Evolutionary conservation across 495 filamentous ascomycete genomes (phyloP), one percentile per base, ranked within the genome.

Genomic region (Hypomontagnella monticulosa): DNA sequence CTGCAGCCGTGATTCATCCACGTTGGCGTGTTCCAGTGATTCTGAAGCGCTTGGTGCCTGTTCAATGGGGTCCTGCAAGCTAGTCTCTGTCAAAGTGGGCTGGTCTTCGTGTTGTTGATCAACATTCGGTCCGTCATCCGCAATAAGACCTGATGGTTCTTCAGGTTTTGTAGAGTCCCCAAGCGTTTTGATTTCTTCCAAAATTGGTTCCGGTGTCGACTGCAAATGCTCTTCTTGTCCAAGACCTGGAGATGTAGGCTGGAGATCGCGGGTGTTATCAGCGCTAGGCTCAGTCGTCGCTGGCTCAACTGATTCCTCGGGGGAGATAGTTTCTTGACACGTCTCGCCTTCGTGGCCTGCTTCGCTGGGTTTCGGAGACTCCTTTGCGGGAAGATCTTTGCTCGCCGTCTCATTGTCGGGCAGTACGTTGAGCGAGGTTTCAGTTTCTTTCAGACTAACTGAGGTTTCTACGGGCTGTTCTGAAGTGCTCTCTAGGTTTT

Each of bases 1-100:
- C 62, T 69, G 53, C 66, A 56, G 38, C 30, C n/a, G 30, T 63
- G 63, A 57, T 61, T 67, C 63, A 59, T 60, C 56, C 62, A 58
- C 48, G 51, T 66, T 52, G 30, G 40, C 47, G 14, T 33, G 47
- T 44, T 66, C 56, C 43, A 58, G 50, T 66, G 40, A 54, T 44
- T 53, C 52, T 4, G 50, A 51, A 52, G 33, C 57, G 40, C 52
- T 62, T 53, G 42, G 20, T 52, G 61, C 62, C 61, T 55, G 51
- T n/a, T 40, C 51, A 53, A 18, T 43, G 30, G 57, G 42, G 46
- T 16, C 10, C 53, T 57, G 46, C 27, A 49, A 41, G 15, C 61
- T 57, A 61, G 67, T 53, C 33, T 61, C 52, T 30, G 43, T 18
- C 14, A 48, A 53, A 47, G 57, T 66, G 44, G 56, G 55, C 20